Conservation (phyloP, 2,329 filamentous ascomycete species). For the Pezicula radicicola region DNA sequence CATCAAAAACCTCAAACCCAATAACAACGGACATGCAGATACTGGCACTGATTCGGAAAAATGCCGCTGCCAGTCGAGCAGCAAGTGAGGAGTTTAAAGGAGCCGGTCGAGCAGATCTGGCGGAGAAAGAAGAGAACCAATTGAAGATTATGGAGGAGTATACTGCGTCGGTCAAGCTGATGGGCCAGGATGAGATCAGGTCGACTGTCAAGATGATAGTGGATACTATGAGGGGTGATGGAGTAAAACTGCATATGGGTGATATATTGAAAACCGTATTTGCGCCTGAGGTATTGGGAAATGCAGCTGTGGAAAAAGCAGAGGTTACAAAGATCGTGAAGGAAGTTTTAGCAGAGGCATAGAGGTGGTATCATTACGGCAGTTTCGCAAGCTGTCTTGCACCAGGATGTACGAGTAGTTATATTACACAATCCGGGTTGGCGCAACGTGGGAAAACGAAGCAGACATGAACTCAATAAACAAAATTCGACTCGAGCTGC, state of each 20-base stretch:
- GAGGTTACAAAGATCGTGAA: constrained; percentile 61
- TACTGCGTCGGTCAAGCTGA: constrained; percentile 50
- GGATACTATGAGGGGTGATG: constrained; percentile 45
- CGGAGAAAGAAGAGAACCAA: constrained; percentile 67
- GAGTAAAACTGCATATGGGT: constrained; percentile 49
- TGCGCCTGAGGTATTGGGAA: constrained; percentile 51
- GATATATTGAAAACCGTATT: constrained; percentile 62
- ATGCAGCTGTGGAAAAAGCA: constrained; percentile 61
- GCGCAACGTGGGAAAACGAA: too few relatives aligned
- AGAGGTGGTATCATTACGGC: not conserved
- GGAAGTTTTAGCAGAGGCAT: constrained; percentile 32
- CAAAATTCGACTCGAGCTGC: too few relatives aligned
- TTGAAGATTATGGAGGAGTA: constrained; percentile 65
- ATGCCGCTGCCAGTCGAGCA: constrained; percentile 53
- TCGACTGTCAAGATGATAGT: constrained; percentile 49
- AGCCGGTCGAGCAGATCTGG: constrained; percentile 65
- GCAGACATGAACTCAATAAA: too few relatives aligned
- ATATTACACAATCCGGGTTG: too few relatives aligned
- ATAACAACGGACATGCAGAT: constrained; percentile 69
- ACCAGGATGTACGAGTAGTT: too few relatives aligned
- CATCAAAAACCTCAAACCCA: constrained; percentile 69
- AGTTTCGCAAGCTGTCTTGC: too few relatives aligned
- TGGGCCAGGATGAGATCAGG: constrained; percentile 57
- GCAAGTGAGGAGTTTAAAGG: constrained; percentile 61
- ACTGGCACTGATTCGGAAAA: constrained; percentile 64